phyloP scores from a whole-genome alignment of 352 stramenopile species.

The Phytophthora aleatoria region DNA sequence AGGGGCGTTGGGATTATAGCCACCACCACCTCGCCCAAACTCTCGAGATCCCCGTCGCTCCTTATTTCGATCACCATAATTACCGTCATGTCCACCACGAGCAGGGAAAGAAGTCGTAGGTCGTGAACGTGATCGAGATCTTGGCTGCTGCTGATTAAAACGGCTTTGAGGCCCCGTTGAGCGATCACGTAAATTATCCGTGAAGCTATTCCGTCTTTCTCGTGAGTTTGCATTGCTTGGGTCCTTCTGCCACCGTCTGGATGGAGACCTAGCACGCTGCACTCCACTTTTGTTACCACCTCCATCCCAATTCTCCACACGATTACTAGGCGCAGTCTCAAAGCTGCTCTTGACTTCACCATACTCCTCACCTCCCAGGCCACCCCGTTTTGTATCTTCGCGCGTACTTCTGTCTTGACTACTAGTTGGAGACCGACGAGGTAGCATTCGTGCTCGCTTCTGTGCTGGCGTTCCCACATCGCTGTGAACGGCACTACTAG shows the following conservation, averaged over 20 bases:
- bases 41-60: conserved; percentile 12
- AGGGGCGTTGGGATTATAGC: conserved; percentile 6
- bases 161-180: conserved; percentile 1
- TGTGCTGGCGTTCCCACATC: conserved; percentile 1
- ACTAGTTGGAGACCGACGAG: conserved; percentile 5
- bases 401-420: not conserved
- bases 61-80: conserved; percentile 2
- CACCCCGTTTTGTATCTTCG: not conserved
- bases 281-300: not conserved
- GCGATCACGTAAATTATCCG: conserved; percentile 13
- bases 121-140: conserved; percentile 20
- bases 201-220: conserved; percentile 11
- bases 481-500: conserved; percentile 3
- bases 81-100: conserved; percentile 3
- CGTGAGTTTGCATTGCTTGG: not conserved
- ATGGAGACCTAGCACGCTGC: conserved; percentile 8
- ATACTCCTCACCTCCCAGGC: not conserved
- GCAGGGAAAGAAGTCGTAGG: conserved; percentile 3
- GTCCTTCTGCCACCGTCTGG: conserved; percentile 14
- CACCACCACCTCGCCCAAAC: conserved; percentile 14
- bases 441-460: conserved; percentile 16
- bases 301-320: not conserved
- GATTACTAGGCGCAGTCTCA: not conserved
- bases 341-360: conserved; percentile 1
- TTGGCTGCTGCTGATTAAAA: conserved; percentile 13